Percentiles rank a stretch among this genome's conserved stretches.
Conservation (phyloP, 179 eudicot species). For the Silene vulgaris region DNA sequence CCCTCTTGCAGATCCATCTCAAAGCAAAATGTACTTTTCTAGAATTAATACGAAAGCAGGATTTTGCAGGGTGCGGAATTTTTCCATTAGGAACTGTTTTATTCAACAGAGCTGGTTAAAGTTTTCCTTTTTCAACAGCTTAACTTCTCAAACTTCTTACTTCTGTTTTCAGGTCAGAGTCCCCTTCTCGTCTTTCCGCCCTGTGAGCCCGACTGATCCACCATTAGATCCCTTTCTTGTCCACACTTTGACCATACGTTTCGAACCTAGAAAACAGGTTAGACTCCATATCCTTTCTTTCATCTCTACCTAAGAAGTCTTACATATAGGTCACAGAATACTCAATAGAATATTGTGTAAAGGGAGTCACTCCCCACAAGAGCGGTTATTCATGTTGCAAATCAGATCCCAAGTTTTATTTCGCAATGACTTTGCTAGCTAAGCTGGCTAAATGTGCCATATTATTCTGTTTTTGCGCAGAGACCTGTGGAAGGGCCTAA, state of each 20-base stretch:
- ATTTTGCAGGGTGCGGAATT: conserved; percentile 73
- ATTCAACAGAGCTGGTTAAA: conserved; percentile 6
- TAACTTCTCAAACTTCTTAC: conserved; percentile 16
- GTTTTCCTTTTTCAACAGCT: background rate
- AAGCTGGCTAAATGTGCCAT: background rate
- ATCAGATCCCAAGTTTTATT: no score
- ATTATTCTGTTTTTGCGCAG: conserved; percentile 31
- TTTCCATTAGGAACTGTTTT: conserved; percentile 7
- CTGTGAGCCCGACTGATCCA: conserved; percentile 83
- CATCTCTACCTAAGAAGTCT: no score
- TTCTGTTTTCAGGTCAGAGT: conserved; percentile 64
- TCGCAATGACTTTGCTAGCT: background rate
- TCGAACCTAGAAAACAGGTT: conserved; percentile 95
- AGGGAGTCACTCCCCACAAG: no score
- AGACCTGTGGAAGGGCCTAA: conserved; percentile 64
- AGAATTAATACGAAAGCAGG: conserved; percentile 88
- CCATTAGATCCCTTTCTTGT: conserved; percentile 92
- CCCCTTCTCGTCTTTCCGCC: conserved; percentile 85
- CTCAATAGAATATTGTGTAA: background rate
- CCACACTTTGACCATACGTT: conserved; percentile 79
- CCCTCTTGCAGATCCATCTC: conserved; percentile 59
- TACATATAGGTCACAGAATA: no score
- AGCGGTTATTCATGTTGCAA: no score
- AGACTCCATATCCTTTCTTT: background rate
- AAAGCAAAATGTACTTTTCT: conserved; percentile 72